phyloP scores from a whole-genome alignment of 139 green algal genomes.

The Eudorina sp. region DNA sequence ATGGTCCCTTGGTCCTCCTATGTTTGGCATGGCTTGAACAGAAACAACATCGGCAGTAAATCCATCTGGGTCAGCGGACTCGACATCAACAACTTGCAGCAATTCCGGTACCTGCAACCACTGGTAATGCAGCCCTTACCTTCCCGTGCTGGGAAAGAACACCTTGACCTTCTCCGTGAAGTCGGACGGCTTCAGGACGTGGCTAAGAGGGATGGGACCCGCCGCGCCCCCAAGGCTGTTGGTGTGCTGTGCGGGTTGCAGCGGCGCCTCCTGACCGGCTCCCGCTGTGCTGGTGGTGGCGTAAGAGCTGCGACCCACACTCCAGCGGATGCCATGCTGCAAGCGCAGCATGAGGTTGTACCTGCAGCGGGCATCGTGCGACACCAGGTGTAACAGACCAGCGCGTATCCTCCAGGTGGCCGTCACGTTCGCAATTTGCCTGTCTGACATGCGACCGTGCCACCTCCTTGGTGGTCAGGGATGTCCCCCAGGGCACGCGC shows the following conservation, averaged over 20 bases:
- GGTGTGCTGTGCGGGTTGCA: background rate
- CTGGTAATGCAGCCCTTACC: slow-evolving; percentile 43
- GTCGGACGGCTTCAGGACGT: slow-evolving; percentile 35
- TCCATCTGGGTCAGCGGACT: too few species aligned
- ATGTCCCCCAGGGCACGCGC: too few species aligned
- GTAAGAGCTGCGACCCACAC: slow-evolving; percentile 63
- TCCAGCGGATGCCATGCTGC: slow-evolving; percentile 94
- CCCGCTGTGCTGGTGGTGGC: background rate
- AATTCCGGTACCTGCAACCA: background rate
- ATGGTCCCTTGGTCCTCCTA: background rate
- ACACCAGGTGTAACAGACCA: too few species aligned
- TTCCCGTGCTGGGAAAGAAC: slow-evolving; percentile 63
- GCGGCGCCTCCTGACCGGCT: background rate
- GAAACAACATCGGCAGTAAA: too few species aligned
- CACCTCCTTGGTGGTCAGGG: too few species aligned
- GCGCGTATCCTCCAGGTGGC: too few species aligned
- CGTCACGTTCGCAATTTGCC: too few species aligned
- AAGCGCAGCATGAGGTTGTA: slow-evolving; percentile 95
- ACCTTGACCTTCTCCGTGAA: slow-evolving; percentile 65
- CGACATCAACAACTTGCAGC: background rate
- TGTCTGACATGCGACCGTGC: too few species aligned
- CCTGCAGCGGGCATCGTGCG: slow-evolving; percentile 65
- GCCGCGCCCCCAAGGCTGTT: background rate
- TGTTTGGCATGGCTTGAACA: too few species aligned
- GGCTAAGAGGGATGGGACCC: slow-evolving; percentile 2